Percentiles rank a stretch among this genome's conserved stretches.
phyloP scores from a whole-genome alignment of 129 eudicot genomes.

The carrot (Daucus carota) region DH1_v3.0 NC_030388.2:12233501-12234000 shows the following conservation, averaged over 20 bases:
- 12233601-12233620: conserved; percentile 6
- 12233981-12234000: conserved; percentile 58
- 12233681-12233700: conserved; percentile 42
- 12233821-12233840: conserved; percentile 52
- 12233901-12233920: conserved; percentile 61
- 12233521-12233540: background rate
- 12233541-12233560: background rate
- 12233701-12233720: conserved; percentile 35
- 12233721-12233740: conserved; percentile 39
- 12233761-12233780: conserved; percentile 46
- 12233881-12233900: conserved; percentile 52
- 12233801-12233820: conserved; percentile 52
- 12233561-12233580: background rate
- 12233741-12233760: conserved; percentile 65
- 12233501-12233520: background rate
- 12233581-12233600: conserved; percentile 11
- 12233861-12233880: conserved; percentile 50
- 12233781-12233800: conserved; percentile 54
- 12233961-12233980: conserved; percentile 42
- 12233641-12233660: conserved; percentile 32
- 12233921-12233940: conserved; percentile 36
- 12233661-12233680: conserved; percentile 35
- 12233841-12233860: conserved; percentile 54
- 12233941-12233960: conserved; percentile 46
- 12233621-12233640: conserved; percentile 17